Base-by-base conservation (phyloP, 371 early-diverging fungal species). In the Polyrhizophydium stewartii region DNA sequence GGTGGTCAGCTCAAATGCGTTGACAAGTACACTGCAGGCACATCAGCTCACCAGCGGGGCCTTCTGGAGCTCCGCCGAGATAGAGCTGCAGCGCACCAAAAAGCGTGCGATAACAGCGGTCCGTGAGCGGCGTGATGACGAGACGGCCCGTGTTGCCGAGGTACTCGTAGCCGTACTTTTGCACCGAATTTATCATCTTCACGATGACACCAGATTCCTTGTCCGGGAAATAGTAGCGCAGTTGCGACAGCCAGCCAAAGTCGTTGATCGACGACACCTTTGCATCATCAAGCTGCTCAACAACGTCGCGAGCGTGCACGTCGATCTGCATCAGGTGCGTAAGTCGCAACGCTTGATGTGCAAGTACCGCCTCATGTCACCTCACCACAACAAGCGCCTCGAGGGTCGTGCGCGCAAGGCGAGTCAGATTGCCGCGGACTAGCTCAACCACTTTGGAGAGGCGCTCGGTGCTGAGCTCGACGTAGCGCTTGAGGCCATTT, bases 121-220 rank as follows among this genome's bases (percentile, higher is more conserved):
- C 82, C 19, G 84, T 83, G 19, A 83, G 63, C 32, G 84, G 82
- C 2, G 84, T 83, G 55, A 83, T 81, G 45, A 83, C 84, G 46
- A 83, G 65, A 22, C 84, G 69, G 9, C 77, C 70, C 17, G 72
- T 70, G 61, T 83, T 83, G 41, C 81, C 81, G 16, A 81, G 64
- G 46, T 78, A 81, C 61, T 78, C 78, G 71, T 81, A 81, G 21
- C 78, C 78, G 60, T 82, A 75, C 58, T 78, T 75, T 63, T 78
- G 79, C 7, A 74, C 74, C 1, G 79, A 78, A 62, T 81, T 81
- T 58, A 81, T 81, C 82, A 81, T 81, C 53, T 79, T 77, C 2
- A 81, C 82, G 17, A 69, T 56, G 27, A 75, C 59, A 6, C 77
- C 79, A 17, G 62, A 51, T 35, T 76, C 75, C 55, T 73, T 73